Evolutionary conservation across 2,329 filamentous ascomycete species (phyloP), one percentile per base, ranked within the genome.

Genomic region (Exophiala bonariae): DNA sequence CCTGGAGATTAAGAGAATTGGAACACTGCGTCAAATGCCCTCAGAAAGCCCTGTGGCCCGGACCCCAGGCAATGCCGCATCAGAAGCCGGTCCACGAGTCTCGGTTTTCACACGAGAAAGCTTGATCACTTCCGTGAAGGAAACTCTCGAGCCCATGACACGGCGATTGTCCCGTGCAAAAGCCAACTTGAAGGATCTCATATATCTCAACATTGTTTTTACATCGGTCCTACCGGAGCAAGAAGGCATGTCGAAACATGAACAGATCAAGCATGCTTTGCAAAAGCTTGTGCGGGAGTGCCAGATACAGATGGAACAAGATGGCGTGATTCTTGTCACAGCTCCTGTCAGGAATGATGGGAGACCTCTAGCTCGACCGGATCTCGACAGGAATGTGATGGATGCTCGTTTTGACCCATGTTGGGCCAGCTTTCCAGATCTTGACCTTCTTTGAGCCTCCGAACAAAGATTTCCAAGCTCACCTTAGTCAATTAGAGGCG

Each of bases 121-220:
- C 30, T 38, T 59, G 37, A 50, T 55, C 5, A 40, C 51, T 26
- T 47, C 47, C 2, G 42, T 55, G 35, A 47, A 53, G 19, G 55
- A 57, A 18, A 50, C 47, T 1, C 26, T 59, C 4, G 53, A 53
- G 23, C 55, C 57, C 3, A 49, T 59, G 51, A 47, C 39, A 23
- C 47, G 55, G 19, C 50, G 57, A 2, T 40, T 58, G 10, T 22
- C 49, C 11, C 45, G 50, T n/a, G 41, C 39, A 2, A 52, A 50
- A 14, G 48, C 50, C 33, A 52, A 50, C 18, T 22, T 59, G 31
- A 56, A 50, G 31, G 53, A 59, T 23, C 38, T 59, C 9, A 44
- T 54, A n/a, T 58, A 53, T 32, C 55, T 51, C 36, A 50, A 40
- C 36, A 49, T 54, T 31, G 51, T 59, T 11, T 34, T 58, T 16